Percentiles rank a stretch among this genome's conserved stretches.
These are phyloP conservation scores for Entophlyctis luteolus DNA, from an alignment of 192 early-diverging fungal species.

Conservation along the genomic window DNA sequence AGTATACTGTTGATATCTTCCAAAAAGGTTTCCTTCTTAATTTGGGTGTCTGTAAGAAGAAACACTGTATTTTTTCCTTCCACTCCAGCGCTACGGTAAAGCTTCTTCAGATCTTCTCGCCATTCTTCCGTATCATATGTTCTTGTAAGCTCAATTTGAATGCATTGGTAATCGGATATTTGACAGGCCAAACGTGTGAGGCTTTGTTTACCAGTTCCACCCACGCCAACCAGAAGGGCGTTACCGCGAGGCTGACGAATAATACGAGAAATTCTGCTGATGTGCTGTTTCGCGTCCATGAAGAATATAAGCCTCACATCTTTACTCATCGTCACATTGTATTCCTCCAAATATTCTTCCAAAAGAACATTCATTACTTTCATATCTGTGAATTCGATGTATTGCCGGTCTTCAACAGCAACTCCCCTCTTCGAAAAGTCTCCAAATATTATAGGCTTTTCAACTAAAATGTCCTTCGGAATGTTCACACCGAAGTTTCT, in stretches of 20 bases:
- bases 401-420: constrained; percentile 53
- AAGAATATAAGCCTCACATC: constrained; percentile 58
- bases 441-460: constrained; percentile 58
- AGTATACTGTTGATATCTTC: constrained; percentile 60
- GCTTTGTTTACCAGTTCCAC: constrained; percentile 59
- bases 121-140: constrained; percentile 56
- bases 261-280: constrained; percentile 51
- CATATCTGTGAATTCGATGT: constrained; percentile 54
- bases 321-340: constrained; percentile 59
- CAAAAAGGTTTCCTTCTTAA: constrained; percentile 55
- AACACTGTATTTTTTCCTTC: constrained; percentile 64
- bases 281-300: constrained; percentile 59
- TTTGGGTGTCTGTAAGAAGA: constrained; percentile 58
- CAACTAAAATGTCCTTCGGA: constrained; percentile 42
- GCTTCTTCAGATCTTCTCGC: constrained; percentile 56
- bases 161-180: constrained; percentile 56
- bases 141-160: constrained; percentile 56
- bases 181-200: constrained; percentile 57
- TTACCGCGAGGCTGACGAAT: constrained; percentile 60
- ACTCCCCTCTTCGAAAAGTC: constrained; percentile 57
- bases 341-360: constrained; percentile 64
- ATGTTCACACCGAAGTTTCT: constrained; percentile 53
- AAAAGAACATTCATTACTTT: constrained; percentile 51
- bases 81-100: constrained; percentile 52
- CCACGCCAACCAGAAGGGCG: constrained; percentile 56